Evolutionary conservation across 2,329 filamentous ascomycete genomes (phyloP), one percentile per base, ranked within the genome.

Genomic region (Xylaria sp.): DNA sequence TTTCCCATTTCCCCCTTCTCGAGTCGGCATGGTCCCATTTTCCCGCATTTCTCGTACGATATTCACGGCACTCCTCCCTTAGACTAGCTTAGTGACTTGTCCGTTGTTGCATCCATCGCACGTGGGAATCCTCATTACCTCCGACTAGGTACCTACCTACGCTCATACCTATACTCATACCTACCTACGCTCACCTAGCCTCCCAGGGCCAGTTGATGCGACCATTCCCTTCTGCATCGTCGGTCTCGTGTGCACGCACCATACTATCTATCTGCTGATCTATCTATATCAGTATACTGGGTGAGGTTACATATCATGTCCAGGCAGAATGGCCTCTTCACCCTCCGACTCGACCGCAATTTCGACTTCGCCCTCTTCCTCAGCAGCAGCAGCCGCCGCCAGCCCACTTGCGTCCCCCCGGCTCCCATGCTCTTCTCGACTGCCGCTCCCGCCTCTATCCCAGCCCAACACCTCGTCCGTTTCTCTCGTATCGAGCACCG

Each of bases 401-500:
- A 14, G 50, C 42, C 43, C 37, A 12, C 21, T 25, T 42, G 37
- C 49, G 28, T 61, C 63, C 4, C 51, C 50, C 43, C 60, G 52
- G 9, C 38, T 60, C 40, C 28, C 25, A 19, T 43, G 42, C 14
- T 47, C 42, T 3, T 53, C 52, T 37, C 63, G 60, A 14, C 80
- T 85, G 63, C 79, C 80, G 42, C 79, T 79, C 12, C 76, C 83
- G 49, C 79, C 80, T 14, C 76, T 83, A 46, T 81, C 81, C 66
- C 79, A 81, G 61, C 77, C 80, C 54, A 82, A 83, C 60, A 76
- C 78, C 1, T 83, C 84, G 12, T 84, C 83, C 15, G 83, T 83
- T 2, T 85, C 82, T 33, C 77, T 86, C 2, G 79, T 83, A 37
- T 77, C 82, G 25, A 85, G 82, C 25, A 84, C 80, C n/a, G 84